Evolutionary conservation across 495 filamentous ascomycete genomes (phyloP).

Genomic region (Lophiostoma macrostomum): DNA sequence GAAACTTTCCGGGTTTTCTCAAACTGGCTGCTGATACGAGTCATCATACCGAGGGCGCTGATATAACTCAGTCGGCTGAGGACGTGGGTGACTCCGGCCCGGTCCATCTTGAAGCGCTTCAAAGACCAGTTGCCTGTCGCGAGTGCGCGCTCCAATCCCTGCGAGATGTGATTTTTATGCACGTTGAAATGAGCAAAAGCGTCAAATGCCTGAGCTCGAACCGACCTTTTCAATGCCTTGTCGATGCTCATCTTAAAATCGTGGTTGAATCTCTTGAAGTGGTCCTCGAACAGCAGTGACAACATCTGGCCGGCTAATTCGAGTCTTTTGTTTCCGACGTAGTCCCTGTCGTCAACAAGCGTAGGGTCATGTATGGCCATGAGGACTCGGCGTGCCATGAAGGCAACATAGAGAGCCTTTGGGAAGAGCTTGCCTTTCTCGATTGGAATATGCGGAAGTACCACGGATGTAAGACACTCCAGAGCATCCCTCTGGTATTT

Average conservation of each 20-base stretch:
- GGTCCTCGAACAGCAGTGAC: conserved; percentile 92
- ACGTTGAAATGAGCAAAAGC: conserved; percentile 70
- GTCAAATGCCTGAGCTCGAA: conserved; percentile 81
- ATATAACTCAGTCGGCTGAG: conserved; percentile 94
- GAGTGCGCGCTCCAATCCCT: conserved; percentile 88
- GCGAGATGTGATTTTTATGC: conserved; percentile 77
- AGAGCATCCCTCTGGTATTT: conserved; percentile 83
- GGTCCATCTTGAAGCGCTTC: conserved; percentile 97
- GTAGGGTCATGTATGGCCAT: conserved; percentile 87
- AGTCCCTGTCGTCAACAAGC: conserved; percentile 92
- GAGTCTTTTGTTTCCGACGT: conserved; percentile 94
- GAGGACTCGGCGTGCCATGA: conserved; percentile 90
- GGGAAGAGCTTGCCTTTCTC: conserved; percentile 85
- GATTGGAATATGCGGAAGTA: conserved; percentile 92
- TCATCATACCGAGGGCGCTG: conserved; percentile 99
- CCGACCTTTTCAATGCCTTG: conserved; percentile 86
- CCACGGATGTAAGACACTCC: conserved; percentile 84
- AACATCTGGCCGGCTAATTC: conserved; percentile 93
- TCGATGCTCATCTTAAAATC: conserved; percentile 88
- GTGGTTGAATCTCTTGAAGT: conserved; percentile 90
- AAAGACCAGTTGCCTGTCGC: conserved; percentile 97
- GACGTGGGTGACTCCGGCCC: conserved; percentile 95
- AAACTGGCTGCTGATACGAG: conserved; percentile 95
- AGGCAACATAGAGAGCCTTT: conserved; percentile 91
- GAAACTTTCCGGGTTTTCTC: conserved; percentile 96